phyloP scores from a whole-genome alignment of 2,329 filamentous ascomycete genomes.

The Monosporascus sp. region DNA sequence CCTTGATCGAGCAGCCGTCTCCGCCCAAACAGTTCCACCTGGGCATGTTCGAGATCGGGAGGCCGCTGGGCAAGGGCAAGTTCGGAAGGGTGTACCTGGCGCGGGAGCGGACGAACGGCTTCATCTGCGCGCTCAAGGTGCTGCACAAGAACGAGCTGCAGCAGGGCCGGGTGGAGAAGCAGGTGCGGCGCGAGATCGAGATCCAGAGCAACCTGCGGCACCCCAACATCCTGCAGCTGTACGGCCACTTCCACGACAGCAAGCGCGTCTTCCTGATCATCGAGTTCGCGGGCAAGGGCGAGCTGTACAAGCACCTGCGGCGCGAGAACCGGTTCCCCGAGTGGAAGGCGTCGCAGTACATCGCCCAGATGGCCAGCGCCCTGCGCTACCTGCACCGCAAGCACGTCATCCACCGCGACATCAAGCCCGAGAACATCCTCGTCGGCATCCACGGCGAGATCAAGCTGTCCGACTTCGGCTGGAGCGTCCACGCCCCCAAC shows the following conservation, averaged over 20 bases:
- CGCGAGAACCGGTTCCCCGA: constrained; percentile 76
- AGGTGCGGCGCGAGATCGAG: constrained; percentile 82
- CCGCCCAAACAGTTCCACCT: constrained; percentile 69
- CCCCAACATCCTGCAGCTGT: constrained; percentile 78
- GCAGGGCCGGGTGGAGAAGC: constrained; percentile 74
- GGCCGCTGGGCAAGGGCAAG: constrained; percentile 80
- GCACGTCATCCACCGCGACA: constrained; percentile 94
- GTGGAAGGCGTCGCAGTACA: constrained; percentile 80
- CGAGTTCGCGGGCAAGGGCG: constrained; percentile 80
- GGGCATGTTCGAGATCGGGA: constrained; percentile 90
- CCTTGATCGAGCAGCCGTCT: constrained; percentile 52
- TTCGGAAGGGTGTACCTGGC: constrained; percentile 84
- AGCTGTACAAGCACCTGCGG: constrained; percentile 81
- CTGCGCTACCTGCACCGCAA: constrained; percentile 91
- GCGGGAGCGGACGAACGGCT: constrained; percentile 70
- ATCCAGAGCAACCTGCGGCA: constrained; percentile 85
- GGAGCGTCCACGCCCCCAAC: constrained; percentile 96
- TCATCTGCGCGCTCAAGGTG: constrained; percentile 82
- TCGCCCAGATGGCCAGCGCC: constrained; percentile 86
- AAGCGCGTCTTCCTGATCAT: constrained; percentile 85
- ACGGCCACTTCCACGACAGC: constrained; percentile 83
- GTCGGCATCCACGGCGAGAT: constrained; percentile 96
- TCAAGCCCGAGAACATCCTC: constrained; percentile 96
- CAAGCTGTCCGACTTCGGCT: constrained; percentile 97
- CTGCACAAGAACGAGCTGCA: constrained; percentile 79